phyloP scores from a whole-genome alignment of 768 basidiomycete species.

The Suillus alpinus region DNA sequence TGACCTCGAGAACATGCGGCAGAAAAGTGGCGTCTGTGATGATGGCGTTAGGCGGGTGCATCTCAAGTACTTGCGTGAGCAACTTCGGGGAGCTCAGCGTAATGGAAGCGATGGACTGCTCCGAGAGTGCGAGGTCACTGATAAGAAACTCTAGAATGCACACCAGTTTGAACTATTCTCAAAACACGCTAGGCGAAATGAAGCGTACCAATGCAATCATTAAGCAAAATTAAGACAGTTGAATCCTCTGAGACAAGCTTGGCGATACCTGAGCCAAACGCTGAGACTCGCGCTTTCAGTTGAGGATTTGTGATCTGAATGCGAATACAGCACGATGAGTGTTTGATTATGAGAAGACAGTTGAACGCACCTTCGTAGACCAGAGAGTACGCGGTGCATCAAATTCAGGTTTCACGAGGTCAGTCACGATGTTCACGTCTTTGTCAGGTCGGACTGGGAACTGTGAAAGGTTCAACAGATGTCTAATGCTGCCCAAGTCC shows the following conservation, averaged over 20 bases:
- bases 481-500: constrained; percentile 1
- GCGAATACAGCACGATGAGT: not conserved
- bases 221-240: constrained; percentile 70
- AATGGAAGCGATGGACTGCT: constrained; percentile 64
- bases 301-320: constrained; percentile 69
- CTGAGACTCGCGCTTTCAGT: constrained; percentile 66
- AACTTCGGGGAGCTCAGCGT: constrained; percentile 60
- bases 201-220: constrained; percentile 70
- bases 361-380: constrained; percentile 61
- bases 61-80: constrained; percentile 62
- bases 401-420: constrained; percentile 64
- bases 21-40: constrained; percentile 68
- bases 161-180: constrained; percentile 1
- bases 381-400: constrained; percentile 73
- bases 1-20: constrained; percentile 64
- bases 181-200: not conserved
- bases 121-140: constrained; percentile 74
- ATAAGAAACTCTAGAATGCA: constrained; percentile 65
- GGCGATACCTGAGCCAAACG: constrained; percentile 72
- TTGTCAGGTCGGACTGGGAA: constrained; percentile 72
- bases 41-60: constrained; percentile 69
- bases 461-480: constrained; percentile 34
- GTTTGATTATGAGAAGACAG: not conserved
- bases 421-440: constrained; percentile 63
- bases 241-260: constrained; percentile 56